These are phyloP conservation scores for Abortiporus biennis DNA, from an alignment of 1,284 basidiomycete species.

Conservation along the genomic window DNA sequence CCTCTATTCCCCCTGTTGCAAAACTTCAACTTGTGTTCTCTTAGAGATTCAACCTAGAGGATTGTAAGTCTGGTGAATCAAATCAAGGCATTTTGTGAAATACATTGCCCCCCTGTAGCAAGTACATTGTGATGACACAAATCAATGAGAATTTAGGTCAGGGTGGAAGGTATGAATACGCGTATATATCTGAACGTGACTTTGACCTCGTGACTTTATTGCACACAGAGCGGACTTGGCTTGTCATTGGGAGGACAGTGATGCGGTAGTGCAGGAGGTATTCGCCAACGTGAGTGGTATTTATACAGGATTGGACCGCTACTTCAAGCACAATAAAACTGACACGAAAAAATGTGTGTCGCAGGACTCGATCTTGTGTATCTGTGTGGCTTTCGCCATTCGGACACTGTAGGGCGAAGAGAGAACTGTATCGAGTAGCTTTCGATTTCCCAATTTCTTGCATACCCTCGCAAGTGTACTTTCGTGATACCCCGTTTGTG, in stretches of 20 bases:
- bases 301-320: slow-evolving; percentile 6
- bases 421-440: not conserved
- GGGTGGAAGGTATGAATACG: slow-evolving; percentile 59
- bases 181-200: slow-evolving; percentile 10
- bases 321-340: too few relatives aligned
- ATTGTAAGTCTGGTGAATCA: slow-evolving; percentile 72
- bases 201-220: slow-evolving; percentile 1
- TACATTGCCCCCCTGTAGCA: slow-evolving; percentile 37
- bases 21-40: slow-evolving; percentile 8
- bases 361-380: slow-evolving; percentile 70
- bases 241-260: slow-evolving; percentile 73
- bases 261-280: slow-evolving; percentile 64
- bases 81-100: not conserved
- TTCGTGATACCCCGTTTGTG: too few relatives aligned
- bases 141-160: slow-evolving; percentile 77
- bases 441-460: too few relatives aligned
- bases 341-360: slow-evolving; percentile 6
- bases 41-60: slow-evolving; percentile 69
- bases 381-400: slow-evolving; percentile 69
- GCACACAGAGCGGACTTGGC: slow-evolving; percentile 48
- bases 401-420: slow-evolving; percentile 27
- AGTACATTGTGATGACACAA: slow-evolving; percentile 79
- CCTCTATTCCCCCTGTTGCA: not conserved
- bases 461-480: too few relatives aligned
- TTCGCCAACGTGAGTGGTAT: slow-evolving; percentile 51